Percentiles rank a stretch among this genome's conserved stretches.
Evolutionary conservation across 257 asterid genomes (phyloP).

Genomic region (Gentiana dahurica): DNA sequence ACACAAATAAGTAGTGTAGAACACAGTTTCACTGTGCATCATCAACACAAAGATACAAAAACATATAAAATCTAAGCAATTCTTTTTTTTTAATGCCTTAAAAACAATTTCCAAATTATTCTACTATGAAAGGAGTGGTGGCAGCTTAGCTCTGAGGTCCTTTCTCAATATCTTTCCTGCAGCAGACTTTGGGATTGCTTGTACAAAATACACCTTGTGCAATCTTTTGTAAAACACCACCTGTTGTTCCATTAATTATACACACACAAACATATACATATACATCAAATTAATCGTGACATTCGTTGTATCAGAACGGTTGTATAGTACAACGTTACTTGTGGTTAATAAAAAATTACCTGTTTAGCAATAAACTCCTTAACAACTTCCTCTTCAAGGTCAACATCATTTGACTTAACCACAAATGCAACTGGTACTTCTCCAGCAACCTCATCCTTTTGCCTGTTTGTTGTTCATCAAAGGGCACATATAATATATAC

Average conservation of each 20-base stretch:
- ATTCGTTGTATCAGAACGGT: neutral
- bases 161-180: conserved; percentile 81
- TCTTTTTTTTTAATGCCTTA: too few relatives aligned
- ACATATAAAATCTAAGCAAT: too few relatives aligned
- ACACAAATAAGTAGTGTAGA: too few relatives aligned
- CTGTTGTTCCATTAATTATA: conserved; percentile 14
- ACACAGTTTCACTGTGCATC: too few relatives aligned
- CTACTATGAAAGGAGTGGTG: conserved; percentile 4
- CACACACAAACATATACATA: neutral
- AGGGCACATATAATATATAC: too few relatives aligned
- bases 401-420: conserved; percentile 41
- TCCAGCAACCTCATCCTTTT: conserved; percentile 71
- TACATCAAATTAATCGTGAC: neutral
- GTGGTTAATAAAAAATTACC: conserved; percentile 17
- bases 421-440: conserved; percentile 94
- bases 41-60: too few relatives aligned
- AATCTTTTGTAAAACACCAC: conserved; percentile 81
- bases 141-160: conserved; percentile 67
- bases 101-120: neutral
- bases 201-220: conserved; percentile 73
- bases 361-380: conserved; percentile 74
- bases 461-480: conserved; percentile 26
- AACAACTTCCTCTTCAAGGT: conserved; percentile 61
- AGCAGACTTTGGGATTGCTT: conserved; percentile 73
- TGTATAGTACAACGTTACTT: neutral